Conservation (phyloP, 345 rosid species). For the Rhizophora apiculata region DNA sequence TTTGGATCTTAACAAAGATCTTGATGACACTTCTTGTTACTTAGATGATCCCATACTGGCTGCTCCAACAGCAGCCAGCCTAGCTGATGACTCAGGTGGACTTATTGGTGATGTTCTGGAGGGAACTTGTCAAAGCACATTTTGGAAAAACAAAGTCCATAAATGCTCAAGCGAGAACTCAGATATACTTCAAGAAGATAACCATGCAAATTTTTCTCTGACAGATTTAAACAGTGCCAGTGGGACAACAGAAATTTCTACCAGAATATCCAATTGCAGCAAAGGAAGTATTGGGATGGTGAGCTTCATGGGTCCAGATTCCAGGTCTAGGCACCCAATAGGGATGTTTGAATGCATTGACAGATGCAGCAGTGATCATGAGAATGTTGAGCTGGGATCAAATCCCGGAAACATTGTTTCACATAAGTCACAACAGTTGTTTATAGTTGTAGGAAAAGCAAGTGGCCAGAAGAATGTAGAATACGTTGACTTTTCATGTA, state of each 20-base stretch:
- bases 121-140: conserved; percentile 10
- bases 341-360: conserved; percentile 15
- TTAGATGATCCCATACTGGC: conserved; percentile 18
- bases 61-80: conserved; percentile 20
- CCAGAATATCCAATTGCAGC: not conserved
- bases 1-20: conserved; percentile 45
- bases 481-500: conserved; percentile 17
- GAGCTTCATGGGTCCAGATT: conserved; percentile 10
- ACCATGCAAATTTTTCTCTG: conserved; percentile 10
- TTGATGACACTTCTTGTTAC: conserved; percentile 31
- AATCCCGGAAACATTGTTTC: conserved; percentile 5
- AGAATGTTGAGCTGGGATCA: conserved; percentile 17
- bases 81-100: conserved; percentile 16
- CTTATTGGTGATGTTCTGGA: conserved; percentile 11
- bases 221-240: conserved; percentile 6
- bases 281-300: not conserved
- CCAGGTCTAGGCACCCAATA: conserved; percentile 13
- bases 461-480: conserved; percentile 22
- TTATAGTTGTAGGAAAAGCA: conserved; percentile 1
- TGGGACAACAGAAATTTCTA: conserved; percentile 6
- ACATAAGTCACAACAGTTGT: conserved; percentile 5
- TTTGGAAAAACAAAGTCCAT: conserved; percentile 5
- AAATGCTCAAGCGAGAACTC: conserved; percentile 1
- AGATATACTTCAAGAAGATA: conserved; percentile 11
- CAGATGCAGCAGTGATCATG: conserved; percentile 14